Evolutionary conservation across 225 moss, liverwort and hornwort species (phyloP).

Genomic region (Asterella californica): DNA sequence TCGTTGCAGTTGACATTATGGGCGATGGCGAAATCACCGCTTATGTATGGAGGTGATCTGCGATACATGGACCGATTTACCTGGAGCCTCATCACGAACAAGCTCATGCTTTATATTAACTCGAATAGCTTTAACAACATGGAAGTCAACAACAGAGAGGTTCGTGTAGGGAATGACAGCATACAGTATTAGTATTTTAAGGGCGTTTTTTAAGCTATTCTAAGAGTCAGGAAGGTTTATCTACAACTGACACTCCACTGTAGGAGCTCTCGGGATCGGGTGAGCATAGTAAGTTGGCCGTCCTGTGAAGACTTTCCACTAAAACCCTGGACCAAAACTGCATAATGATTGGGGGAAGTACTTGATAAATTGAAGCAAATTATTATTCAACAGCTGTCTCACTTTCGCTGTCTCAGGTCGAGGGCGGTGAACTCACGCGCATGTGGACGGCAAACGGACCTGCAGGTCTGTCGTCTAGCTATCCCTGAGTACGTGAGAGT

Average conservation of each 20-base stretch:
- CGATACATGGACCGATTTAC: slow-evolving; percentile 17
- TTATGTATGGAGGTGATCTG: slow-evolving; percentile 27
- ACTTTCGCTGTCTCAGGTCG: not conserved
- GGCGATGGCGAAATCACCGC: slow-evolving; percentile 25
- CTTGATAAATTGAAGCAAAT: not conserved
- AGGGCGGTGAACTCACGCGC: not conserved
- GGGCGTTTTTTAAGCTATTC: not conserved
- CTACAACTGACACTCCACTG: too few relatives aligned
- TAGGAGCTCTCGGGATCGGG: too few relatives aligned
- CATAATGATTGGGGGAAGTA: not conserved
- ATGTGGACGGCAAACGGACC: slow-evolving; percentile 3
- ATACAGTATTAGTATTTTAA: not conserved
- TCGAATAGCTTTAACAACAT: slow-evolving; percentile 20
- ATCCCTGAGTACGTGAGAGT: not conserved
- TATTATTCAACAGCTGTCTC: too few relatives aligned
- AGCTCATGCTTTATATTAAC: slow-evolving; percentile 23
- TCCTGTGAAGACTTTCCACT: too few relatives aligned
- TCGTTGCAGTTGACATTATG: slow-evolving; percentile 14
- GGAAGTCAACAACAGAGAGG: slow-evolving; percentile 31
- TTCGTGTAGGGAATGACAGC: not conserved
- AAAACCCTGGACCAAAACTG: too few relatives aligned
- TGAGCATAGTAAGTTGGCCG: too few relatives aligned
- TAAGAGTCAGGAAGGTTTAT: not conserved
- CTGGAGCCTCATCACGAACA: slow-evolving; percentile 20
- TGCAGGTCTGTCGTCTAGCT: too few relatives aligned